phyloP scores from a whole-genome alignment of 495 filamentous ascomycete genomes.

The Astrocystis sublimbata region DNA sequence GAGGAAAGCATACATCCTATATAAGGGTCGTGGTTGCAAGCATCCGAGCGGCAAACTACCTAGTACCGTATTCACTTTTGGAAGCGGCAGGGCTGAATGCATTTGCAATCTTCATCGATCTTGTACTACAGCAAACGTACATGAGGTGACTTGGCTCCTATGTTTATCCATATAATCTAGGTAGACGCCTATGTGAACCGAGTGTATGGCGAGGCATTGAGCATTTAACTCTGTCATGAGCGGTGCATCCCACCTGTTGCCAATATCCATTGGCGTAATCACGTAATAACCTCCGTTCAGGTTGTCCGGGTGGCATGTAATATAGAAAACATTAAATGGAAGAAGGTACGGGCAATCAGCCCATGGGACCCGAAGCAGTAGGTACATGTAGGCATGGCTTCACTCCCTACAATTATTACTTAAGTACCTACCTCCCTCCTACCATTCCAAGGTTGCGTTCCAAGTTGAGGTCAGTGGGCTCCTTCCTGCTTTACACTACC shows the following conservation, averaged over 20 bases:
- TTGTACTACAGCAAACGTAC: neutral
- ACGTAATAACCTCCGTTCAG: constrained; percentile 10
- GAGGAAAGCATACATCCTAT: no score
- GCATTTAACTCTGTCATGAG: neutral
- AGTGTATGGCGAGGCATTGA: neutral
- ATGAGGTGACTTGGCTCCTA: no score
- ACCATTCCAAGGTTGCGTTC: no score
- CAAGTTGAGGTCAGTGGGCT: neutral
- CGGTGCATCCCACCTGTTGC: neutral
- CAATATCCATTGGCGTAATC: no score
- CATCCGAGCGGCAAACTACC: no score
- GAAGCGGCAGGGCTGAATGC: neutral
- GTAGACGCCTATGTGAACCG: no score
- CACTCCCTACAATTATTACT: neutral
- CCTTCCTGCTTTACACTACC: neutral
- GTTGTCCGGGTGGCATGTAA: no score
- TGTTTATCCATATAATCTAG: no score
- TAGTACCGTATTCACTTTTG: no score
- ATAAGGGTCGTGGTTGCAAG: neutral
- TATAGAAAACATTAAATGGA: neutral
- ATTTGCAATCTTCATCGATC: neutral
- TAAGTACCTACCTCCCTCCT: no score
- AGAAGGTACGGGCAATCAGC: neutral
- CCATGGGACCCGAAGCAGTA: neutral
- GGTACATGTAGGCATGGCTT: neutral